Evolutionary conservation across 2,329 filamentous ascomycete species (phyloP), one percentile per base, ranked within the genome.

Genomic region (Byssochlamys sp.): DNA sequence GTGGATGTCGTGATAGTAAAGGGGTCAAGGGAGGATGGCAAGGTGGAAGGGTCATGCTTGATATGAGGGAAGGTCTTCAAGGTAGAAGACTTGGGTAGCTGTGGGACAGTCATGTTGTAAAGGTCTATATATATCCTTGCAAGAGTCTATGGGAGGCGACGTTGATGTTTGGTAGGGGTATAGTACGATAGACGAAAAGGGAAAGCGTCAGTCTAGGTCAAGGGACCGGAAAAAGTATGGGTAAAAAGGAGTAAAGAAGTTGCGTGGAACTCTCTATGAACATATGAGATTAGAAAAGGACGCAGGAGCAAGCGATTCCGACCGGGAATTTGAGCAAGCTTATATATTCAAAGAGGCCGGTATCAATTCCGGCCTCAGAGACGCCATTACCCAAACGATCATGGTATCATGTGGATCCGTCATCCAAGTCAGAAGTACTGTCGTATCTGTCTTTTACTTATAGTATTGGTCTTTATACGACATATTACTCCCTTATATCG

Each of bases 1-100:
- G 74, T 76, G 1, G 70, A 69, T 12, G 74, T 75, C 28, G 76
- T 78, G 63, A 78, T 73, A 45, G 76, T 78, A 65, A 78, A 78
- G 26, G 76, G 76, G 60, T 78, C 76, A 33, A 77, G 57, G 28
- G 71, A 71, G 51, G 67, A 67, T 52, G 76, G 72, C 9, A 78
- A 61, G 52, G 67, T 71, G 7, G 68, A 61, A 50, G 74, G 75
- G 63, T 76, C 71, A 68, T 76, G 68, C 59, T 77, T 67, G 59
- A 78, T 68, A 59, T 77, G 71, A 57, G 76, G 76, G 63, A 78
- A 78, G 49, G 65, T 61, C 58, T 73, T 67, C 60, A 75, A 58
- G 35, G 74, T 74, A 51, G 73, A 71, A 54, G 68, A 66, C 55
- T 67, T 67, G 52, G 67, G 58, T 27, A 67, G 60, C 57, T 73